phyloP scores from a whole-genome alignment of 2,329 filamentous ascomycete species.

The Hypoxylon sp. region DNA sequence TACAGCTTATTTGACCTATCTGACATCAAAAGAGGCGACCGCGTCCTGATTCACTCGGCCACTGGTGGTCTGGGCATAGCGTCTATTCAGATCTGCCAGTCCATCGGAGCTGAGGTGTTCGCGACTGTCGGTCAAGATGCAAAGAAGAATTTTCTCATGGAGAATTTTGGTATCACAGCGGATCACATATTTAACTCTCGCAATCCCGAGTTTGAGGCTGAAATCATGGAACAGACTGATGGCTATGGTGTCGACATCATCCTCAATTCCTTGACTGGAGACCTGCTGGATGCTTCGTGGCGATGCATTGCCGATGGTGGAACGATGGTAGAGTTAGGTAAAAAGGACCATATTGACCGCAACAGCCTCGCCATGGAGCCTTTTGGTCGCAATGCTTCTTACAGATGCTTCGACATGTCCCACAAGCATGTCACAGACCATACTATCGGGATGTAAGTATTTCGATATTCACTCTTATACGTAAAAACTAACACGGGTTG shows the following conservation, averaged over 20 bases:
- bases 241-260: slow-evolving; percentile 41
- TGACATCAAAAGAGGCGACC: slow-evolving; percentile 38
- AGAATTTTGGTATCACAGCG: slow-evolving; percentile 42
- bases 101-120: slow-evolving; percentile 22
- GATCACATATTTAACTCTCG: slow-evolving; percentile 48
- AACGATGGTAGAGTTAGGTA: slow-evolving; percentile 37
- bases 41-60: slow-evolving; percentile 35
- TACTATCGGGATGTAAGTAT: background rate
- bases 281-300: slow-evolving; percentile 36
- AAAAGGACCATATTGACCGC: slow-evolving; percentile 33
- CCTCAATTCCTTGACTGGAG: slow-evolving; percentile 34
- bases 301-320: slow-evolving; percentile 29
- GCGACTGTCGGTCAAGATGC: slow-evolving; percentile 37
- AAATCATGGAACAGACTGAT: slow-evolving; percentile 38
- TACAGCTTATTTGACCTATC: slow-evolving; percentile 44
- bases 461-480: no score
- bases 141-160: slow-evolving; percentile 44
- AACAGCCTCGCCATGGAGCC: slow-evolving; percentile 36
- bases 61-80: slow-evolving; percentile 30
- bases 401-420: slow-evolving; percentile 30
- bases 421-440: slow-evolving; percentile 1
- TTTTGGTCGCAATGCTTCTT: slow-evolving; percentile 32
- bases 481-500: no score
- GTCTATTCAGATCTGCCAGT: slow-evolving; percentile 17
- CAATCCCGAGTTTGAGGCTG: slow-evolving; percentile 41